Evolutionary conservation across 306 rosid genomes (phyloP), one percentile per base, ranked within the genome.

Genomic region (Dryas alaskensis): DNA sequence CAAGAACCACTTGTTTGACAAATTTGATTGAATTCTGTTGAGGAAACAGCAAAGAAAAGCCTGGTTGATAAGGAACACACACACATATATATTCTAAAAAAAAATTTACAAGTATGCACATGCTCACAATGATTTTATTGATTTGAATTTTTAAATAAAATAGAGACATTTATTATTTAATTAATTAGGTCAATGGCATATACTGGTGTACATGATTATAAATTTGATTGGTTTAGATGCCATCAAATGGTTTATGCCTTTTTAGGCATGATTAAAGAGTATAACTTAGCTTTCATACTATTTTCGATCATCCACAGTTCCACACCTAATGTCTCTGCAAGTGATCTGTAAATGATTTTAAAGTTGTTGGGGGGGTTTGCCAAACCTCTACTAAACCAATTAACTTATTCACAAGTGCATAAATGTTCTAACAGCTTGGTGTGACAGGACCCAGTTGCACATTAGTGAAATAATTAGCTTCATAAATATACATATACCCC

Each of bases 1-100:
- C 97, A 83, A 91, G 88, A 58, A 94, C 94, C 47, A 88, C 98
- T 94, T 91, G 93, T 83, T 91, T 94, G 72, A 94, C 97, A 55
- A 94, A 94, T 82, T 90, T 88, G 65, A 94, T 89, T 7, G 98
- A 86, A 76, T 89, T 88, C 98, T 94, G 75, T 67, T 39, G 25
- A 14, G 61, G 65, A 39, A 43, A 57, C 17, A 45, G 27, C 53
- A 65, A 64, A 64, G 10, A 44, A 68, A 69, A 77, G 16, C 3
- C 27, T 2, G 25, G 10, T 27, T 46, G 12, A 40, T 67, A 52
- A 25, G 69, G 53, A 54, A 31, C 37, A 50, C 59, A 64, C 46
- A 14, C 1, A 57, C 47, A 22, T 17, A 22, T 46, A 8, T 5
- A 60, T 10, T 27, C 22, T 10, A 75, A 13, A n/a, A 6, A 62